phyloP scores from a whole-genome alignment of 1,284 basidiomycete genomes.

The Gomphus sp. region DNA sequence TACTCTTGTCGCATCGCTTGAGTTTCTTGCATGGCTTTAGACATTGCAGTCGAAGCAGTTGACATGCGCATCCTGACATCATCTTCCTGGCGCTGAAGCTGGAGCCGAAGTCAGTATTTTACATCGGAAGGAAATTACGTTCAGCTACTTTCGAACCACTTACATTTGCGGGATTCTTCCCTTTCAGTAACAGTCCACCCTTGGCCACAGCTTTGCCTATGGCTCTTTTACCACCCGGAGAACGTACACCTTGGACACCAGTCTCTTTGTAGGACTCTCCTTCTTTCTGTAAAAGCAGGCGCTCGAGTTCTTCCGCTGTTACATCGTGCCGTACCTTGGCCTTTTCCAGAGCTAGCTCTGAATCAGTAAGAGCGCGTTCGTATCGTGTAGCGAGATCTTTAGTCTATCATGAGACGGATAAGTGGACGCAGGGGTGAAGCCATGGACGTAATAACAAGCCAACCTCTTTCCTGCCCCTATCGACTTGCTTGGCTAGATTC shows the following conservation, averaged over 20 bases:
- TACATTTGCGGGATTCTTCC: slow-evolving; percentile 88
- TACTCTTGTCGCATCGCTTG: slow-evolving; percentile 92
- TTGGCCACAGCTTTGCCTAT: slow-evolving; percentile 88
- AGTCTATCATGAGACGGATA: slow-evolving; percentile 39
- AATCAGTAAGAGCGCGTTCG: slow-evolving; percentile 83
- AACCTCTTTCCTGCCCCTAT: slow-evolving; percentile 86
- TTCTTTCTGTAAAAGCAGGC: slow-evolving; percentile 89
- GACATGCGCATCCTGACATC: slow-evolving; percentile 85
- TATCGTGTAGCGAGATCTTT: slow-evolving; percentile 86
- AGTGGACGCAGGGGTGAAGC: background rate
- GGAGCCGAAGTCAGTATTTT: slow-evolving; percentile 12
- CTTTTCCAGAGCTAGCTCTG: slow-evolving; percentile 86
- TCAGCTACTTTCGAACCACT: background rate
- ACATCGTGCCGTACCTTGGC: slow-evolving; percentile 80
- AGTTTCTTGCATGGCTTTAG: slow-evolving; percentile 86
- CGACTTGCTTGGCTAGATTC: slow-evolving; percentile 83
- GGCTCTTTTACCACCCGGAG: slow-evolving; percentile 61
- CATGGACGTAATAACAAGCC: slow-evolving; percentile 17
- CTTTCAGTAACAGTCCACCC: slow-evolving; percentile 84
- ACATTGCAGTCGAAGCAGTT: slow-evolving; percentile 78
- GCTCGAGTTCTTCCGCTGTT: slow-evolving; percentile 91
- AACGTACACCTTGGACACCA: slow-evolving; percentile 45
- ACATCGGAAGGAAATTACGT: background rate
- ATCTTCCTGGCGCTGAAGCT: slow-evolving; percentile 92
- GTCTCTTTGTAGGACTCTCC: slow-evolving; percentile 85